Evolutionary conservation across 2,329 filamentous ascomycete genomes (phyloP).

Genomic region (Didymella exigua): DNA sequence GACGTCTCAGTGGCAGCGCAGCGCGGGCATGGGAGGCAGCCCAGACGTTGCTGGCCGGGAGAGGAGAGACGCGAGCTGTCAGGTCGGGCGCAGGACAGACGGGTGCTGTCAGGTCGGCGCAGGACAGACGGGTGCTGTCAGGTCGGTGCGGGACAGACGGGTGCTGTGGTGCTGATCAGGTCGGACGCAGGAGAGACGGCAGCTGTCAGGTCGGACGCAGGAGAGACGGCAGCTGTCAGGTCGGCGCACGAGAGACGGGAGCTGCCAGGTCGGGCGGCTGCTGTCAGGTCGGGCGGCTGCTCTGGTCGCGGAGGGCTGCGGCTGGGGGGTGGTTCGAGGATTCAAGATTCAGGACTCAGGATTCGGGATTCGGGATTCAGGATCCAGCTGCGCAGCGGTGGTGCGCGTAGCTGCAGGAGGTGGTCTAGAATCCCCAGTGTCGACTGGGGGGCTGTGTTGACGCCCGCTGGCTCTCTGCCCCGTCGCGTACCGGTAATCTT

Average conservation of each 20-base stretch:
- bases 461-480: no score
- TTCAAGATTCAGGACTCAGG: constrained; percentile 4
- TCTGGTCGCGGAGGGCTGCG: constrained; percentile 23
- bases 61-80: neutral
- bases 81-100: neutral
- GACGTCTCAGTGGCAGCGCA: constrained; percentile 4
- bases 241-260: neutral
- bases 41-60: constrained; percentile 18
- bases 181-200: no score
- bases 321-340: neutral
- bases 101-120: no score
- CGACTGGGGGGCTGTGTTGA: no score
- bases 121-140: no score
- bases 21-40: constrained; percentile 21
- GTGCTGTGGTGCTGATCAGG: no score
- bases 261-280: neutral
- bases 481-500: no score
- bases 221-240: neutral
- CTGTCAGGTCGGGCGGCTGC: constrained; percentile 5
- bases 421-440: no score
- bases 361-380: neutral
- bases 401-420: no score
- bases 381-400: no score
- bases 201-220: neutral
- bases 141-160: no score